phyloP scores from a whole-genome alignment of 2,329 filamentous ascomycete species.

The Ploettnerulaceae sp. region DNA sequence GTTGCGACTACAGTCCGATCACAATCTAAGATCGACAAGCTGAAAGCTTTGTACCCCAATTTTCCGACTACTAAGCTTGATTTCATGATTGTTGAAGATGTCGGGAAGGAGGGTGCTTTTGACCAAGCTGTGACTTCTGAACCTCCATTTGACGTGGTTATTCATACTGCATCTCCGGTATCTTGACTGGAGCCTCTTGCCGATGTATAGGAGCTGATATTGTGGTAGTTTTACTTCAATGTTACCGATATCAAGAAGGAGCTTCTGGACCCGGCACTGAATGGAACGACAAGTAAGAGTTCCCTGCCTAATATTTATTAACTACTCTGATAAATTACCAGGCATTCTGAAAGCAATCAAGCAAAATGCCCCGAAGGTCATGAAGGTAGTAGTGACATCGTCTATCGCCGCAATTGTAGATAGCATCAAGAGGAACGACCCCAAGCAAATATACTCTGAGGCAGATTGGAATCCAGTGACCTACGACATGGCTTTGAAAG shows the following conservation, averaged over 20 bases:
- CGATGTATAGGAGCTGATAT: not conserved
- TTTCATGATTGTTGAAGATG: conserved; percentile 61
- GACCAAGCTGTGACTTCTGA: conserved; percentile 48
- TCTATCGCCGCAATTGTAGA: conserved; percentile 59
- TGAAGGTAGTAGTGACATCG: conserved; percentile 48
- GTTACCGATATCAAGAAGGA: conserved; percentile 27
- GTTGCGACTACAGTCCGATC: conserved; percentile 44
- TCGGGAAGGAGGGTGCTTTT: conserved; percentile 64
- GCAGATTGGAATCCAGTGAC: conserved; percentile 51
- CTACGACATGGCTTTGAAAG: conserved; percentile 37
- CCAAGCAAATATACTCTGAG: conserved; percentile 39
- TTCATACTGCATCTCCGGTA: conserved; percentile 59
- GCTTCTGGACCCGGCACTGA: conserved; percentile 49
- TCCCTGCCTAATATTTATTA: not conserved
- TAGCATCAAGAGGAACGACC: conserved; percentile 18
- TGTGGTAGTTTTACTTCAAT: conserved; percentile 22
- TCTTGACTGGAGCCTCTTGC: not conserved
- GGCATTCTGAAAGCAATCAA: conserved; percentile 44
- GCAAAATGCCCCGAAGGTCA: conserved; percentile 35
- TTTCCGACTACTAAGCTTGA: conserved; percentile 27
- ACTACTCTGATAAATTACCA: not conserved
- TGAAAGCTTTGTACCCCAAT: conserved; percentile 36
- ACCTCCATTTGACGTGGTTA: conserved; percentile 54
- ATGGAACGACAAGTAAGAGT: conserved; percentile 39
- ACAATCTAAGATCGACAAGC: conserved; percentile 39